Conservation (phyloP, 768 basidiomycete species). For the Rhodosporidiobolus sp. region DNA sequence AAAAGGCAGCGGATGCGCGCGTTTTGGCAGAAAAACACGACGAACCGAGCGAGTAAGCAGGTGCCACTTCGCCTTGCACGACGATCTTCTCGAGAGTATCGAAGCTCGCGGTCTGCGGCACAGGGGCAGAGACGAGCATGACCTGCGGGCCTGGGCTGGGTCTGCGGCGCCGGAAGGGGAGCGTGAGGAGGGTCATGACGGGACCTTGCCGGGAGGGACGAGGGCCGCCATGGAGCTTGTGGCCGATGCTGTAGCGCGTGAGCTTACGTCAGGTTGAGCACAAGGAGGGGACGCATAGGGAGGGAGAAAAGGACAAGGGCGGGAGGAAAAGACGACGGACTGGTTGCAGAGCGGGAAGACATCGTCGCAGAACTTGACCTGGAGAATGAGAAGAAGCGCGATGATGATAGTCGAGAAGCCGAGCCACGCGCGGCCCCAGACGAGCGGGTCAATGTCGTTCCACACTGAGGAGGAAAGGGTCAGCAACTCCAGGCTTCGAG, state of each 20-base stretch:
- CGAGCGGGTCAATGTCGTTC: slow-evolving; percentile 9
- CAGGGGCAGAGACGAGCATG: not conserved
- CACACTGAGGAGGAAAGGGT: slow-evolving; percentile 6
- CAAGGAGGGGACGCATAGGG: not conserved
- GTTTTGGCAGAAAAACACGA: too few species aligned
- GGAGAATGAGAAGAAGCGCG: slow-evolving; percentile 16
- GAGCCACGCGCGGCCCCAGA: slow-evolving; percentile 25
- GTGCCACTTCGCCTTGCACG: too few species aligned
- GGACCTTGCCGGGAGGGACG: not conserved
- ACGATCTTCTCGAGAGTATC: too few species aligned
- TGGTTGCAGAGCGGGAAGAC: not conserved
- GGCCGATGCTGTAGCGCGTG: not conserved
- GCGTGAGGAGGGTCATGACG: not conserved
- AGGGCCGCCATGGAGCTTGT: slow-evolving; percentile 8
- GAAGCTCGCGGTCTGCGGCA: too few species aligned
- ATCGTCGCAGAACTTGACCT: slow-evolving; percentile 21
- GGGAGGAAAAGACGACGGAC: not conserved
- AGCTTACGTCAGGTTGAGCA: not conserved
- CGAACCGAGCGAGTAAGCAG: too few species aligned
- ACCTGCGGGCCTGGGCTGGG: not conserved
- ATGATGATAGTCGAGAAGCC: slow-evolving; percentile 11
- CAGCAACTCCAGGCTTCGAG: not conserved
- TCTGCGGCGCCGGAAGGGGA: not conserved
- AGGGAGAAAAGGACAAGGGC: not conserved
- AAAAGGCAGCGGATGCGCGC: too few species aligned